Conservation (phyloP, 2,329 filamentous ascomycete species). For the Alternaria sp. region DNA sequence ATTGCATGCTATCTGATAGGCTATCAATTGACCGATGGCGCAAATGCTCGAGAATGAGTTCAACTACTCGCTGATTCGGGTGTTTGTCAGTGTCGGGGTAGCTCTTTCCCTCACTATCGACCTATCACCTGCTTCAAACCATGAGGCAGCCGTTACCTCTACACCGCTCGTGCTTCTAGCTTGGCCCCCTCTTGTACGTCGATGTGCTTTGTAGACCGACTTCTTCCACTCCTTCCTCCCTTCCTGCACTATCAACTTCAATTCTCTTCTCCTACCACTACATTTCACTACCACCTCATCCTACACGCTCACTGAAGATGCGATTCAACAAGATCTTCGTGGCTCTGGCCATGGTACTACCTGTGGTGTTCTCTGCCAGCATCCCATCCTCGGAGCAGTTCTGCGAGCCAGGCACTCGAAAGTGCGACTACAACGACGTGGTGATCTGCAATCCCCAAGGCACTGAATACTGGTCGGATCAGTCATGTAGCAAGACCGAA, state of each 20-base stretch:
- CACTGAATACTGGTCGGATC: not conserved
- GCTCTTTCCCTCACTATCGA: not conserved
- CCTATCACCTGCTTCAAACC: not conserved
- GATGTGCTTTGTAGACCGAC: not conserved
- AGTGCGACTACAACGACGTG: not conserved
- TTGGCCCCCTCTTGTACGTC: not conserved
- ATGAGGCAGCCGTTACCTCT: not conserved
- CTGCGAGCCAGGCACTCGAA: not conserved
- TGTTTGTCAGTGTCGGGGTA: not conserved
- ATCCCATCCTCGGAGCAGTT: not conserved
- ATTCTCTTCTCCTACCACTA: not conserved
- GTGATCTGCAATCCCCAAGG: not conserved
- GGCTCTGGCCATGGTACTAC: not conserved
- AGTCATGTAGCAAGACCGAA: not conserved
- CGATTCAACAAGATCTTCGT: constrained; percentile 5
- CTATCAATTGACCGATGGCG: not conserved
- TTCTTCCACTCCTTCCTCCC: not conserved
- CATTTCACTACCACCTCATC: not conserved
- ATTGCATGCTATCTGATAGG: not conserved
- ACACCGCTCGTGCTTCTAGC: not conserved
- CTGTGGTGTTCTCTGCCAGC: not conserved
- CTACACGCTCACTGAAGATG: constrained; percentile 5
- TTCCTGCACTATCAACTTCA: not conserved
- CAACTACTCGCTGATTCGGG: not conserved
- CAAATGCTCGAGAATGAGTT: not conserved